Evolutionary conservation across 2,329 filamentous ascomycete species (phyloP).

Genomic region (Pseudogymnoascus sp.): DNA sequence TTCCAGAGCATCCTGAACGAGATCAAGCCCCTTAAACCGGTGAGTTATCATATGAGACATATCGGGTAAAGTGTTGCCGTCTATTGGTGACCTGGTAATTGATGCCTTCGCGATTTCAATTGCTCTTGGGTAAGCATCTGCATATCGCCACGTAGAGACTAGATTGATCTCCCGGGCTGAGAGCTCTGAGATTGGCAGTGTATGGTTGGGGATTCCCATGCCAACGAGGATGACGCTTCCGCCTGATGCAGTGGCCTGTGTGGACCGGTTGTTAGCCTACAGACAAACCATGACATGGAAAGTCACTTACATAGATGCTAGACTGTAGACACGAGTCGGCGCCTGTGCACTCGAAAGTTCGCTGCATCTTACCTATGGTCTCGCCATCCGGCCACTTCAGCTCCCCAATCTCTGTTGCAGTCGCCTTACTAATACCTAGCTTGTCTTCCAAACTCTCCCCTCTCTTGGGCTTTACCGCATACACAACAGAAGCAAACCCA

Average conservation of each 20-base stretch:
- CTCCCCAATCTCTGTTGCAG: slow-evolving; percentile 33
- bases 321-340: slow-evolving; percentile 48
- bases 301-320: slow-evolving; percentile 39
- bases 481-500: slow-evolving; percentile 45
- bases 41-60: slow-evolving; percentile 79
- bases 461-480: slow-evolving; percentile 41
- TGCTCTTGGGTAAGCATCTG: slow-evolving; percentile 2
- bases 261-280: too few species aligned
- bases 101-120: neutral
- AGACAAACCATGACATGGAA: neutral
- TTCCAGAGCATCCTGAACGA: slow-evolving; percentile 79
- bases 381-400: slow-evolving; percentile 13
- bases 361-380: too few species aligned
- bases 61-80: slow-evolving; percentile 48
- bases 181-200: slow-evolving; percentile 2
- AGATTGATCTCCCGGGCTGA: slow-evolving; percentile 10
- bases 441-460: slow-evolving; percentile 45
- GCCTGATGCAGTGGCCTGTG: slow-evolving; percentile 52
- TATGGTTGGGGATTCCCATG: neutral
- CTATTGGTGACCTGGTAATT: too few species aligned
- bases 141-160: slow-evolving; percentile 10
- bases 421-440: slow-evolving; percentile 40
- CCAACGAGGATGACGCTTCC: slow-evolving; percentile 31
- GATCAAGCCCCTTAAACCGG: slow-evolving; percentile 65
- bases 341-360: slow-evolving; percentile 47